These are phyloP conservation scores for Escovopsis sp. DNA, from an alignment of 2,329 filamentous ascomycete species.

Conservation along the genomic window DNA sequence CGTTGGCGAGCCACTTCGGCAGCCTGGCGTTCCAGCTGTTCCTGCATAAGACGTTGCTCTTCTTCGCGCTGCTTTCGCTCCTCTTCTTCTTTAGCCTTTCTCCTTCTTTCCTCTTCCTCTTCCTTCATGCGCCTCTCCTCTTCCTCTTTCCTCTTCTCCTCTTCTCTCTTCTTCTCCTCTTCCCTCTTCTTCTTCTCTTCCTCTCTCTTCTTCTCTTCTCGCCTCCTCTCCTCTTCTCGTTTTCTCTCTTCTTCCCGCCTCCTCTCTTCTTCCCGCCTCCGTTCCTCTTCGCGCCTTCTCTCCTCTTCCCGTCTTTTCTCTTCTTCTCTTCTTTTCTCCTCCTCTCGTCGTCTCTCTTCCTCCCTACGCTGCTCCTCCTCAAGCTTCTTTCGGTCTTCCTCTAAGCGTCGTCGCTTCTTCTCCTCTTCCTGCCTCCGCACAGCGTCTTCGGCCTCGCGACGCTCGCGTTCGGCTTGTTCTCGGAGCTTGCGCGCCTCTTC, in stretches of 20 bases:
- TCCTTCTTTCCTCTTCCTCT: conserved; percentile 22
- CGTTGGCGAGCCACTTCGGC: conserved; percentile 33
- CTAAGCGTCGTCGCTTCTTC: conserved; percentile 18
- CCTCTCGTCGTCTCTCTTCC: conserved; percentile 9
- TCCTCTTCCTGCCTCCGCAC: conserved; percentile 23
- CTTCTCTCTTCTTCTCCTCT: conserved; percentile 19
- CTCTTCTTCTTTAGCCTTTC: conserved; percentile 18
- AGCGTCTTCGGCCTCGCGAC: conserved; percentile 21
- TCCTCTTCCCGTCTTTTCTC: conserved; percentile 20
- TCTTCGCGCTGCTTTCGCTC: conserved; percentile 26
- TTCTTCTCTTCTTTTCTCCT: conserved; percentile 19
- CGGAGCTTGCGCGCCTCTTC: conserved; percentile 19
- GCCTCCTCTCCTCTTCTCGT: conserved; percentile 21
- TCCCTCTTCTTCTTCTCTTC: conserved; percentile 19
- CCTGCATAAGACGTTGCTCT: conserved; percentile 28
- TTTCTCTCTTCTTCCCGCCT: conserved; percentile 22
- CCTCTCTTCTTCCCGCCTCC: conserved; percentile 25
- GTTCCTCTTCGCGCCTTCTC: conserved; percentile 29
- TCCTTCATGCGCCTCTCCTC: conserved; percentile 21
- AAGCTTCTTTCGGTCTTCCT: conserved; percentile 25
- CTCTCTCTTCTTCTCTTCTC: conserved; percentile 20
- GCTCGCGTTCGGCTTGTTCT: conserved; percentile 21
- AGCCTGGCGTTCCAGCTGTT: conserved; percentile 31
- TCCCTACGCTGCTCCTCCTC: conserved; percentile 9
- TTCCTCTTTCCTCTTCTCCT: conserved; percentile 20